A percentile compares a stretch with the other conserved stretches of the same genome.
These are phyloP conservation scores for Zygoascus tannicola DNA, from an alignment of 805 yeast genomes.

Conservation along the genomic window DNA sequence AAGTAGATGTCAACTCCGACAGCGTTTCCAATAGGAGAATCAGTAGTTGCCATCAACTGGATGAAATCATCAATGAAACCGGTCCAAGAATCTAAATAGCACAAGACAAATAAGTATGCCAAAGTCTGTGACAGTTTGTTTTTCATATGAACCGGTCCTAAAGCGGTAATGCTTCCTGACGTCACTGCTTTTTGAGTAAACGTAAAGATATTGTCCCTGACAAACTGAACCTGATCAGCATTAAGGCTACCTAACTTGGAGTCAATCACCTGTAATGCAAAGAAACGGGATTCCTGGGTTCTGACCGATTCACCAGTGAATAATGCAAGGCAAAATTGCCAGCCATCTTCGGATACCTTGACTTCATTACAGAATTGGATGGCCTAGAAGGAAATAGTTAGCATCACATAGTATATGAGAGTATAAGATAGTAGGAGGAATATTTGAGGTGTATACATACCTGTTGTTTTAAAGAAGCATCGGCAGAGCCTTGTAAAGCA, in stretches of 20 bases:
- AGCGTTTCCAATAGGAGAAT: constrained; percentile 27
- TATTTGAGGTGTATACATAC: constrained; percentile 24
- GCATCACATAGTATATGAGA: background rate
- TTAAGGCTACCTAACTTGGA: constrained; percentile 39
- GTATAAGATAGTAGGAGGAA: too few relatives aligned
- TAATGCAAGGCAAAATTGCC: constrained; percentile 38
- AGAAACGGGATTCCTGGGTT: constrained; percentile 52
- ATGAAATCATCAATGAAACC: constrained; percentile 43
- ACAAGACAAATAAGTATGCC: constrained; percentile 41
- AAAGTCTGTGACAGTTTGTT: constrained; percentile 52
- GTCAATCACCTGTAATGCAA: constrained; percentile 61
- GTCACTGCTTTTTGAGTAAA: constrained; percentile 31
- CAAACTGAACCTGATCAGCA: constrained; percentile 36
- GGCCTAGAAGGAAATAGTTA: constrained; percentile 26
- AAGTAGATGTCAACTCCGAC: constrained; percentile 61
- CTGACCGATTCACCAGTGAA: constrained; percentile 31
- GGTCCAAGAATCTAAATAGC: constrained; percentile 43
- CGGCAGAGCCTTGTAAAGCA: constrained; percentile 64
- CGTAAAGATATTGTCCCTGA: constrained; percentile 42
- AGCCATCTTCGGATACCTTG: constrained; percentile 37
- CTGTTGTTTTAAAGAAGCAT: constrained; percentile 50
- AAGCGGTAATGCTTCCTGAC: constrained; percentile 6
- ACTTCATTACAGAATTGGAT: constrained; percentile 36
- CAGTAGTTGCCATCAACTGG: constrained; percentile 26
- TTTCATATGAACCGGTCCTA: constrained; percentile 38